phyloP scores from a whole-genome alignment of 176 grass and related monocot genomes.

The Elaeis guineensis region DNA sequence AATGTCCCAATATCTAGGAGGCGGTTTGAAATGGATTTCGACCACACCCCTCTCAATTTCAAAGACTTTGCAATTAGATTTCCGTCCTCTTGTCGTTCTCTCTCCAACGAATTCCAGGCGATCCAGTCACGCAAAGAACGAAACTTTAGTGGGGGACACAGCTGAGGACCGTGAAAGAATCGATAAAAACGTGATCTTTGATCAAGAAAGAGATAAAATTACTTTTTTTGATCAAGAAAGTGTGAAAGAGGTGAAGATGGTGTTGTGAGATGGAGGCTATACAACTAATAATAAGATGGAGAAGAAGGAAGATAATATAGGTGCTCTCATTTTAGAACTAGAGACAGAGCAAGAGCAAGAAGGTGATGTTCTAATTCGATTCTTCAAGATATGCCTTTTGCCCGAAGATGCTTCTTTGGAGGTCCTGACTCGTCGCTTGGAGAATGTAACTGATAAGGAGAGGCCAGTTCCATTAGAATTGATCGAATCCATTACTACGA shows the following conservation, averaged over 20 bases:
- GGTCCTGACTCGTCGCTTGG: conserved; percentile 13
- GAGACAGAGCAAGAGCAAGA: conserved; percentile 8
- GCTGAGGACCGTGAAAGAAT: neutral
- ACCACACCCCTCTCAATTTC: no score
- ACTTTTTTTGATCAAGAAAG: no score
- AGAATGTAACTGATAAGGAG: conserved; percentile 22
- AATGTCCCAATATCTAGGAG: no score
- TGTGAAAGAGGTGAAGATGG: conserved; percentile 22
- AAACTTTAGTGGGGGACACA: neutral
- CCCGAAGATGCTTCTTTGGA: conserved; percentile 24
- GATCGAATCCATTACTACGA: conserved; percentile 24
- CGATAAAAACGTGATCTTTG: conserved; percentile 20
- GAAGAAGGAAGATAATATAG: neutral
- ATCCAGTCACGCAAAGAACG: no score
- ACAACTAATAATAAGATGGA: neutral
- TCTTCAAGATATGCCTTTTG: conserved; percentile 35
- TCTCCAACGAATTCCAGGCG: no score
- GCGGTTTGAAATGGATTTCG: no score
- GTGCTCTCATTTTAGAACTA: conserved; percentile 2
- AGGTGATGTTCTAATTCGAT: conserved; percentile 37
- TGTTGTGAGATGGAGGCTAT: conserved; percentile 2
- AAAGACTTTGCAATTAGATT: no score
- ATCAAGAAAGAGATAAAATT: neutral
- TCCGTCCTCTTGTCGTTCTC: no score
- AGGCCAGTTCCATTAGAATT: conserved; percentile 33